Conservation (phyloP, 2,329 filamentous ascomycete genomes). For the Teratosphaeria nubilosa region DNA sequence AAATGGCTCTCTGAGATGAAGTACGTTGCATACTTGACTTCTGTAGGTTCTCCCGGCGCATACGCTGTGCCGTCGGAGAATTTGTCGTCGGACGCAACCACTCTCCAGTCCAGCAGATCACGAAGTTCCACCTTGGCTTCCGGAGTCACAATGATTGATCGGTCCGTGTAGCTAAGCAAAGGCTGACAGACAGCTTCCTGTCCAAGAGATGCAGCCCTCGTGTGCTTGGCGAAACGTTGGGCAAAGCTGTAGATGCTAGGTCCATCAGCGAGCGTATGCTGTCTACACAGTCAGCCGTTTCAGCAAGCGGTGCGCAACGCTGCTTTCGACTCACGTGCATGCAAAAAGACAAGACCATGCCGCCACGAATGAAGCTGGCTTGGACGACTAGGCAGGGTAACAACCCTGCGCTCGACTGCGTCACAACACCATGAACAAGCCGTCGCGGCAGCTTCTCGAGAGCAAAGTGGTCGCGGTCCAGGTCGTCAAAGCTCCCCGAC, state of each 20-base stretch:
- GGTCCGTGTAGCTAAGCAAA: not conserved
- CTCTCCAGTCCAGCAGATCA: not conserved
- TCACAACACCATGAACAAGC: conserved; percentile 9
- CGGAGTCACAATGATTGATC: not conserved
- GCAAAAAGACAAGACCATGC: not conserved
- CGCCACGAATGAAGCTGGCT: not conserved
- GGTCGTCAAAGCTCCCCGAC: conserved; percentile 2
- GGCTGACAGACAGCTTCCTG: not conserved
- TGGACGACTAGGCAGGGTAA: not conserved
- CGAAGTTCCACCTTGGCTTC: not conserved
- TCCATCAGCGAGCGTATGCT: conserved; percentile 4
- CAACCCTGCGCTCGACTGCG: not conserved
- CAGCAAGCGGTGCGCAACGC: not conserved
- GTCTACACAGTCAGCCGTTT: not conserved
- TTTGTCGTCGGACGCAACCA: not conserved
- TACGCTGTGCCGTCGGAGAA: not conserved
- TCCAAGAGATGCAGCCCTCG: not conserved
- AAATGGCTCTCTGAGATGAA: conserved; percentile 4
- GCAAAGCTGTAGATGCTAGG: conserved; percentile 1
- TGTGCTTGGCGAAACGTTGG: not conserved
- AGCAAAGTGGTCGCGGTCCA: conserved; percentile 2
- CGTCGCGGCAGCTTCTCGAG: conserved; percentile 10
- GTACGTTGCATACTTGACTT: conserved; percentile 3
- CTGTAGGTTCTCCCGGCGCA: not conserved
- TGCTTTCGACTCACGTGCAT: not conserved